Conservation (phyloP, 139 green algal species). For the Closterium sp. region DNA sequence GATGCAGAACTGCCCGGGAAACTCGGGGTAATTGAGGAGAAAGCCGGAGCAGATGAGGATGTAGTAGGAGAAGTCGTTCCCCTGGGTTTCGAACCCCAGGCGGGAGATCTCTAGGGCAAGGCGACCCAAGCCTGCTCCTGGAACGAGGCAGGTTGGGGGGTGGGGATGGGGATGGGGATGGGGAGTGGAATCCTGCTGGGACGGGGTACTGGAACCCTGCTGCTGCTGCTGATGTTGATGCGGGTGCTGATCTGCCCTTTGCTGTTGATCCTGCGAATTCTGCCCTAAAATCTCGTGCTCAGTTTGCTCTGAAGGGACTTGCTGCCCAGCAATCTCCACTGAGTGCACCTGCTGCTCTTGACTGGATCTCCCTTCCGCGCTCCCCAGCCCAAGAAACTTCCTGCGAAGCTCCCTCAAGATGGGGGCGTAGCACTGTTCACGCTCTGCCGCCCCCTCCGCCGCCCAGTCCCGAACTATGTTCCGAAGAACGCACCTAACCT, state of each 20-base stretch:
- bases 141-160: slow-evolving; percentile 73
- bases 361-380: not conserved
- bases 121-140: slow-evolving; percentile 81
- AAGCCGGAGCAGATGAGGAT: slow-evolving; percentile 91
- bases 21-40: slow-evolving; percentile 73
- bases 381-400: slow-evolving; percentile 25
- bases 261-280: not conserved
- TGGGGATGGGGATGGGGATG: not conserved
- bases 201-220: not conserved
- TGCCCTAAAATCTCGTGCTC: not conserved
- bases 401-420: slow-evolving; percentile 41
- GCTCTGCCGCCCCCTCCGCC: slow-evolving; percentile 28
- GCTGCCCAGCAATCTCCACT: slow-evolving; percentile 8
- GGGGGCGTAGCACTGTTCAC: slow-evolving; percentile 37
- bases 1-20: slow-evolving; percentile 63
- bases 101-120: slow-evolving; percentile 63
- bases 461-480: slow-evolving; percentile 52
- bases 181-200: not conserved
- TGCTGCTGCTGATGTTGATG: not conserved
- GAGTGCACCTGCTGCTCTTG: not conserved
- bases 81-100: slow-evolving; percentile 56
- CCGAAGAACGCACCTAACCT: slow-evolving; percentile 47
- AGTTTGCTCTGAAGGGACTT: no score
- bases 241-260: not conserved
- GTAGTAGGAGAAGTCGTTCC: slow-evolving; percentile 96